Evolutionary conservation across 352 stramenopile genomes (phyloP), one percentile per base, ranked within the genome.

Genomic region (Phytophthora macrochlamydospora): DNA sequence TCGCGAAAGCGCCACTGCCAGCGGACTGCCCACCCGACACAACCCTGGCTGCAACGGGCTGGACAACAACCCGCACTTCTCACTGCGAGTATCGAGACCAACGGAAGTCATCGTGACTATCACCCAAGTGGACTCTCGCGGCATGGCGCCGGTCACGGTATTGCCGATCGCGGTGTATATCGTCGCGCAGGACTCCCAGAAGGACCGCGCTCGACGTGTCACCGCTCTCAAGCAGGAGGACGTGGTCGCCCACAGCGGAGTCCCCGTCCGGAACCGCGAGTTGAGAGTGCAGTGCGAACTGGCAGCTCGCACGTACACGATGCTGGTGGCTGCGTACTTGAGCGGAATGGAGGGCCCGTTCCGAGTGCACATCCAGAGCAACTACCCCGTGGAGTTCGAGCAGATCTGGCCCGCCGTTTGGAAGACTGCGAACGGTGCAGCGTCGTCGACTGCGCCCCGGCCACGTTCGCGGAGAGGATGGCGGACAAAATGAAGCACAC

Each of bases 321-420:
- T 98, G 44, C 65, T 98, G 31, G 75, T 95, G 24, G 90, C 83
- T 2, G 84, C 93, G 5, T 98, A 98, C 67, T 81, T 93, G 54
- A 87, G 83, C 51, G 84, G 79, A 13, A 96, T 97, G 85, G 92
- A 98, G 59, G 93, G 93, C 2, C 81, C 89, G 29, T 98, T 98
- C 71, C 85, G 83, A 37, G 43, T 98, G 32, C 81, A 71, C 13
- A 75, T 97, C 43, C 81, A 96, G 60, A 97, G 78, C 56, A 97
- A 96, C 53, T 96, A 97, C 64, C 76, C 78, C 8, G 79, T 97
- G 2, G 74, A 69, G 35, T 46, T 95, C 5, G 66, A 89, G 45
- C 87, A 87, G 69, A 73, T 97, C 11, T 97, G 89, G 86, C 91
- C 91, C 18, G 82, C 84, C 8, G 69, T 80, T 33, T 93, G 87